Base-by-base conservation (phyloP, 225 moss, liverwort and hornwort species). In the Sphagnum tenellum region DNA sequence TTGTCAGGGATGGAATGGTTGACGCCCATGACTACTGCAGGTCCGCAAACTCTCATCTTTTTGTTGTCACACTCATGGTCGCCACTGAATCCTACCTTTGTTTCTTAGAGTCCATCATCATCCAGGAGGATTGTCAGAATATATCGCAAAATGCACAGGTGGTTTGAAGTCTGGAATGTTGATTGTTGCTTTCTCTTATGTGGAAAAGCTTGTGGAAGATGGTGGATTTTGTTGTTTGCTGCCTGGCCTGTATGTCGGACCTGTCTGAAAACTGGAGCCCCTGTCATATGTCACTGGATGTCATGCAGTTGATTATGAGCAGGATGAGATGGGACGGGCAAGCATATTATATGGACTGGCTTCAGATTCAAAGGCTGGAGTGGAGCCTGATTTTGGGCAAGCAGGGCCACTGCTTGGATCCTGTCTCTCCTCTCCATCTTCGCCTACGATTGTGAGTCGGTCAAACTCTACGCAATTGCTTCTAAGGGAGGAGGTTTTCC, bases 1-100 rank as follows among this genome's bases (percentile, higher is more conserved):
- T 45, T 82, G 55, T 79, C 86, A 44, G 89, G 83, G 64, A 73
- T 88, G 86, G 92, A 91, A 74, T 95, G 95, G 95, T 89, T 95
- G 75, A 89, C 92, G 65, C 91, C 95, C 4, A 76, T 78, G 48
- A 62, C 92, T 64, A 86, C 89, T 58, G 81, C 29, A 29, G 29
- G 29, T 29, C 29, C 29, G 29, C 29, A 29, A 29, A 29, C 29
- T 29, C 29, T 29, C 29, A 29, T 29, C 29, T 29, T 29, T 78
- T 69, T 6, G 45, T 12, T 44, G 52, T 52, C 9, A 5, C 52
- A 9, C 9, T 5, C 9, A 5, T 52, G 52, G 52, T 52, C 52
- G 52, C 29, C 29, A 29, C 29, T 29, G 29, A 29, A 29, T 29
- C 29, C 29, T 1, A 29, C 29, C 29, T 29, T 29, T 29, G 29